A percentile compares a stretch with the other conserved stretches of the same genome.
phyloP scores from a whole-genome alignment of 2,329 filamentous ascomycete species.

The Chrysoporthe puriensis region DNA sequence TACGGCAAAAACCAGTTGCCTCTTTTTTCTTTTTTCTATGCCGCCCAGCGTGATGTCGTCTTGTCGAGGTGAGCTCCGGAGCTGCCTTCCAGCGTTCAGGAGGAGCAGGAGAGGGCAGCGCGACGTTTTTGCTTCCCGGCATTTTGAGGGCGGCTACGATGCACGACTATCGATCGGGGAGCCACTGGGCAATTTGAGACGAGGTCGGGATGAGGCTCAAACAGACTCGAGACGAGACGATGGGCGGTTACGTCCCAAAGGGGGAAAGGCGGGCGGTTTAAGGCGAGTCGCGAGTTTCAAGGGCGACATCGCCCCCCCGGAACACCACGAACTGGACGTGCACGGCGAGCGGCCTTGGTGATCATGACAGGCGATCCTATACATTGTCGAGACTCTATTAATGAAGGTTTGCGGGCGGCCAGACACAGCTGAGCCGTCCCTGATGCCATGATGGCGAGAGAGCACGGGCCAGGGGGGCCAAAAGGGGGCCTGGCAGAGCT shows the following conservation, averaged over 20 bases:
- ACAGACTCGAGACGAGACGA: constrained; percentile 18
- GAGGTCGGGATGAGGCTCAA: constrained; percentile 29
- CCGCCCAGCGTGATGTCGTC: constrained; percentile 22
- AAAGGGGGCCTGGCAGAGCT: too few relatives aligned
- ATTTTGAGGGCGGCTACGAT: constrained; percentile 12
- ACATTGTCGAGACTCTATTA: not conserved
- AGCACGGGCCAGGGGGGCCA: too few relatives aligned
- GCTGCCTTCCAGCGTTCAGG: not conserved
- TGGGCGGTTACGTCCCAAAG: not conserved
- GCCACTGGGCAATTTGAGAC: constrained; percentile 14
- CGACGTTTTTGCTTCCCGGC: constrained; percentile 10
- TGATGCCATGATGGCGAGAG: too few relatives aligned
- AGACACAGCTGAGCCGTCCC: too few relatives aligned
- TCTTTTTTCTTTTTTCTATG: not conserved
- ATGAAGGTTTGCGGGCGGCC: not conserved
- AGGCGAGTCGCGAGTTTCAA: constrained; percentile 16
- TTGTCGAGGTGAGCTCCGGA: constrained; percentile 12
- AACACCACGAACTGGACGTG: constrained; percentile 4
- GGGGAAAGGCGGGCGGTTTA: not conserved
- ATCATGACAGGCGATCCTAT: not conserved
- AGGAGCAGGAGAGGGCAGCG: not conserved
- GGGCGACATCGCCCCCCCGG: not conserved
- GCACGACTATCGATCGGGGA: not conserved
- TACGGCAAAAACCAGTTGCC: constrained; percentile 23
- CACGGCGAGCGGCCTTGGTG: not conserved